These are phyloP conservation scores for Sinapis alba DNA, from an alignment of 441 rosid species.

Conservation along the genomic window DNA sequence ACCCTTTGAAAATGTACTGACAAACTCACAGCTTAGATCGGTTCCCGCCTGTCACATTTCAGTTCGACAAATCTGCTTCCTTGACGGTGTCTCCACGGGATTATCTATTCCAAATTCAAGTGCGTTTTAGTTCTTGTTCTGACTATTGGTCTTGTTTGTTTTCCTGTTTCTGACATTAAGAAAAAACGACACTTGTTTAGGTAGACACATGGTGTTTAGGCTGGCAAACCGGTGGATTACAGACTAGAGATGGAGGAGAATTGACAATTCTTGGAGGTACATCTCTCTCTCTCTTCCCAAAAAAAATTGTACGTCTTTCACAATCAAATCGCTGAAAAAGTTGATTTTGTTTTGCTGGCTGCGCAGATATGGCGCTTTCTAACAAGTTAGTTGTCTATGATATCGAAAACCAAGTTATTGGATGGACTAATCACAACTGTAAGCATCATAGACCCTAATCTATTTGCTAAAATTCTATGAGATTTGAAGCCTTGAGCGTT, in stretches of 20 bases:
- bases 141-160: background rate
- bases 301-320: background rate
- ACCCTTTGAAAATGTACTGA: constrained; percentile 3
- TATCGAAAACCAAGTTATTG: constrained; percentile 74
- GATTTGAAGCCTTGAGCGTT: background rate
- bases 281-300: background rate
- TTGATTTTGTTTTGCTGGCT: background rate
- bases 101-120: constrained; percentile 66
- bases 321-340: background rate
- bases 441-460: constrained; percentile 43
- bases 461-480: background rate
- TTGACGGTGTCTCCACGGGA: constrained; percentile 74
- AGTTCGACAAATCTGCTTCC: constrained; percentile 63
- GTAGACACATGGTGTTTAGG: constrained; percentile 84
- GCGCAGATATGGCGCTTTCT: constrained; percentile 71
- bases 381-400: constrained; percentile 77
- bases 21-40: constrained; percentile 68
- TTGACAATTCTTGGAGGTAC: constrained; percentile 76
- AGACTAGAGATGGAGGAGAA: constrained; percentile 63
- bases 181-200: constrained; percentile 47
- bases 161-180: background rate
- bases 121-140: constrained; percentile 42
- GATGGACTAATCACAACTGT: constrained; percentile 95
- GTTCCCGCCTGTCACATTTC: constrained; percentile 75
- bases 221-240: constrained; percentile 76